phyloP scores from a whole-genome alignment of 2,329 filamentous ascomycete genomes.

The Hortaea werneckii region DNA sequence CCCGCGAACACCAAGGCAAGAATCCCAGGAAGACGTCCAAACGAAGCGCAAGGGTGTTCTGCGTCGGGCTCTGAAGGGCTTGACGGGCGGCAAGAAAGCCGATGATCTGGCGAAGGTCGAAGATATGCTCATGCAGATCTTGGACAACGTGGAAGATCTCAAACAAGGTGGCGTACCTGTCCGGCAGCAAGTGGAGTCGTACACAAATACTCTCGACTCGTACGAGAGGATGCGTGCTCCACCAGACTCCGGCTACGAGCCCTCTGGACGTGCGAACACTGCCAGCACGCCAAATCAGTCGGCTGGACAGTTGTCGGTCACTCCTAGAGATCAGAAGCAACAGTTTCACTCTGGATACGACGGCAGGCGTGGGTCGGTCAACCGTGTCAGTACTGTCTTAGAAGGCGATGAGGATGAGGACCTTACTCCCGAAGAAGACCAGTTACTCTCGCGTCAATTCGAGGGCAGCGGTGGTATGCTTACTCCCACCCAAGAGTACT shows the following conservation, averaged over 20 bases:
- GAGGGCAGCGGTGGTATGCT: slow-evolving; percentile 50
- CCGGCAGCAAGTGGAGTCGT: slow-evolving; percentile 15
- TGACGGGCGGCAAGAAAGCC: slow-evolving; percentile 69
- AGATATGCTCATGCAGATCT: slow-evolving; percentile 65
- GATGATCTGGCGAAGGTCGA: slow-evolving; percentile 50
- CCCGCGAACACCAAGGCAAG: slow-evolving; percentile 43
- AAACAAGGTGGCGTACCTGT: slow-evolving; percentile 25
- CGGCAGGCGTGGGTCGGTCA: slow-evolving; percentile 50
- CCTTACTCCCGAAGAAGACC: slow-evolving; percentile 40
- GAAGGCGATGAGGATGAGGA: slow-evolving; percentile 67
- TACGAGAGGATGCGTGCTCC: slow-evolving; percentile 62
- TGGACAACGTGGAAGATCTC: slow-evolving; percentile 74
- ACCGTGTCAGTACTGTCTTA: slow-evolving; percentile 81
- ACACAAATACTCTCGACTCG: slow-evolving; percentile 47
- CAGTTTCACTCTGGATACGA: slow-evolving; percentile 42
- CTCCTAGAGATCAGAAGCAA: slow-evolving; percentile 21
- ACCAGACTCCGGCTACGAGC: slow-evolving; percentile 68
- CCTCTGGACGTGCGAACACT: slow-evolving; percentile 68
- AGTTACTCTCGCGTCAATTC: slow-evolving; percentile 44
- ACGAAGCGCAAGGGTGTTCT: slow-evolving; percentile 90
- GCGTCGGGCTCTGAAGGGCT: slow-evolving; percentile 79
- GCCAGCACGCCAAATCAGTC: slow-evolving; percentile 67
- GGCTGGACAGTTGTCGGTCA: slow-evolving; percentile 48
- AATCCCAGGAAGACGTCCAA: slow-evolving; percentile 48
- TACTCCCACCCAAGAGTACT: slow-evolving; percentile 49